Percentiles rank a stretch among this genome's conserved stretches.
Conservation (phyloP, 306 rosid genomes). For the Quercus variabilis region DNA sequence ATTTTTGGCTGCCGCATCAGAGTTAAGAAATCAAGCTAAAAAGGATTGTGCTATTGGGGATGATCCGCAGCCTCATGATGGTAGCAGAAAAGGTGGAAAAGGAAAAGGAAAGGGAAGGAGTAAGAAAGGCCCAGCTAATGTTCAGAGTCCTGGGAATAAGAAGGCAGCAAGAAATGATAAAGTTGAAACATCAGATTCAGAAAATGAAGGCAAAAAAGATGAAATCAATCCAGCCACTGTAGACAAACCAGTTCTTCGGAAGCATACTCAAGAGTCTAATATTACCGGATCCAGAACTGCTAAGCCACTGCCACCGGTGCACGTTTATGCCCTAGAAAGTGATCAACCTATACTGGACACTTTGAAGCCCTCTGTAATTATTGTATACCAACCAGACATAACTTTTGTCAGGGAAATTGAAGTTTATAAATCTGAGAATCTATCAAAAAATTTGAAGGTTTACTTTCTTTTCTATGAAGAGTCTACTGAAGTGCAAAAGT, state of each 20-base stretch:
- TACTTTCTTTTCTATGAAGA: slow-evolving; percentile 91
- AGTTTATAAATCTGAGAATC: slow-evolving; percentile 78
- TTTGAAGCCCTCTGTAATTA: slow-evolving; percentile 69
- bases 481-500: slow-evolving; percentile 90
- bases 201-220: slow-evolving; percentile 34
- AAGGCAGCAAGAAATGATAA: slow-evolving; percentile 35
- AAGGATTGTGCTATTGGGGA: slow-evolving; percentile 40
- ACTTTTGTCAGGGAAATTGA: slow-evolving; percentile 91
- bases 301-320: slow-evolving; percentile 71
- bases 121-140: slow-evolving; percentile 35
- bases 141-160: slow-evolving; percentile 35
- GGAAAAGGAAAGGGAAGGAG: slow-evolving; percentile 56
- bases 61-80: slow-evolving; percentile 33
- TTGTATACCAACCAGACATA: slow-evolving; percentile 95
- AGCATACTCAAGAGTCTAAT: slow-evolving; percentile 37
- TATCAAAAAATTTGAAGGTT: slow-evolving; percentile 66
- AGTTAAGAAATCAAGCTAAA: slow-evolving; percentile 49
- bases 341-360: slow-evolving; percentile 80
- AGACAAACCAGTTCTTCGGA: slow-evolving; percentile 41
- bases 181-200: slow-evolving; percentile 35
- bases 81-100: slow-evolving; percentile 37
- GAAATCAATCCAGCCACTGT: slow-evolving; percentile 38
- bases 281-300: slow-evolving; percentile 24
- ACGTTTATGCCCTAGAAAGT: slow-evolving; percentile 87
- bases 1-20: slow-evolving; percentile 82